Base-by-base conservation (phyloP, 129 eudicot species). In the Flaveria brownii region DNA sequence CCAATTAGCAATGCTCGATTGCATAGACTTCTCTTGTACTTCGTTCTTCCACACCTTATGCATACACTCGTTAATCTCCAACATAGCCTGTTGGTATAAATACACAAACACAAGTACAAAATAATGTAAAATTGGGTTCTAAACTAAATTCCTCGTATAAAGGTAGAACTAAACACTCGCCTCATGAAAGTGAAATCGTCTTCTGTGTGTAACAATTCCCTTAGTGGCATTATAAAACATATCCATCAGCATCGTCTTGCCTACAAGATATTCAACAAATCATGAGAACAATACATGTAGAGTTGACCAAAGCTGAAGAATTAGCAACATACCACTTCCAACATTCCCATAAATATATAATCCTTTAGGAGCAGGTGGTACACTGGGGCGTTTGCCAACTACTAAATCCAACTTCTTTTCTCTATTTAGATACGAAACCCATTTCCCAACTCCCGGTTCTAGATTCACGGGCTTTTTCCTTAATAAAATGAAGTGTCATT, bases 191-290 rank as follows among this genome's bases (percentile, higher is more conserved):
- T 94, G 98, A 82, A 91, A 85, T 81, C 97, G 84, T 83, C 92
- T 87, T 61, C 98, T 82, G 77, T 94, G 98, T 42, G 86, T 86
- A 71, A 94, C 90, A 68, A 91, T 78, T 71, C 93, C 96, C 83
- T 94, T 91, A 15, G 97, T 88, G 64, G 98, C 88, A 45, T 82
- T 77, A 86, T 84, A 91, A 76, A 94, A 94, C 97, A 94, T 91
- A 80, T 94, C 98, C 97, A 94, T 91, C 41, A 94, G 96, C 97
- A 94, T 94, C 16, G 97, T 94, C 79, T 94, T 94, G 10, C 98
- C 98, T 94, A 54, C 71, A 88, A 17, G 20, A 39, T 3, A 39
- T 72, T 59, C 46, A 63, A 63, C 22, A 1, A 36, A 11, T 17
- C 28, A 51, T 47, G 33, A 56, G 26, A 66, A 60, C 43, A 47